phyloP scores from a whole-genome alignment of 805 yeast species.

The Danielia oregonensis region DNA sequence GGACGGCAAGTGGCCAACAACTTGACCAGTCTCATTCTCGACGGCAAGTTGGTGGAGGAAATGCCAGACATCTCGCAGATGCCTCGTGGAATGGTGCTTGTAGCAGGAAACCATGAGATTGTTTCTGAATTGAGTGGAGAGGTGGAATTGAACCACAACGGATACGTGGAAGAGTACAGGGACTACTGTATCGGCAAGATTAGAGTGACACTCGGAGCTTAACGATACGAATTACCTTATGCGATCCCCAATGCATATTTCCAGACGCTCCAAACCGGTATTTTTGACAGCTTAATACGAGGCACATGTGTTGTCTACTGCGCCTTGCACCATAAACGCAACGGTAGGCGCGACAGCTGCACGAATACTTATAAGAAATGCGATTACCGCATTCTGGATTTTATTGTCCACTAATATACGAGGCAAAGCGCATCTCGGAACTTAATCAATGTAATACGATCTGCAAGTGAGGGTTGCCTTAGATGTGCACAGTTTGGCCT shows the following conservation, averaged over 20 bases:
- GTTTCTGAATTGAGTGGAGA: constrained; percentile 33
- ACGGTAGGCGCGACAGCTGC: too few species aligned
- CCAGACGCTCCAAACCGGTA: too few species aligned
- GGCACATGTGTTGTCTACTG: not conserved
- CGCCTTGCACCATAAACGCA: too few species aligned
- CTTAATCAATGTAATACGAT: too few species aligned
- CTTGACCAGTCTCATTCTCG: constrained; percentile 25
- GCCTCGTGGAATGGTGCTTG: constrained; percentile 40
- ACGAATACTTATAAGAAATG: too few species aligned
- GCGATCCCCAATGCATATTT: not conserved
- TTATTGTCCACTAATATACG: too few species aligned
- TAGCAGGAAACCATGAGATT: constrained; percentile 37
- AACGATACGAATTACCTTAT: not conserved
- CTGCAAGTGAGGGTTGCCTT: too few species aligned
- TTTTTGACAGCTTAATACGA: too few species aligned
- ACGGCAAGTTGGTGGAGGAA: constrained; percentile 29
- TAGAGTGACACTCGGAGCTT: constrained; percentile 31
- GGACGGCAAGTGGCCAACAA: constrained; percentile 39
- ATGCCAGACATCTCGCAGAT: constrained; percentile 29
- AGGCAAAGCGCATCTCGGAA: too few species aligned
- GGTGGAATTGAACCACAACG: constrained; percentile 29
- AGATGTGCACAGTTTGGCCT: too few species aligned
- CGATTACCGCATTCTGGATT: too few species aligned
- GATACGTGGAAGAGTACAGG: constrained; percentile 35
- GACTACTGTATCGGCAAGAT: constrained; percentile 42